Evolutionary conservation across 352 stramenopile genomes (phyloP).

Genomic region (Elongisporangium anandrum): DNA sequence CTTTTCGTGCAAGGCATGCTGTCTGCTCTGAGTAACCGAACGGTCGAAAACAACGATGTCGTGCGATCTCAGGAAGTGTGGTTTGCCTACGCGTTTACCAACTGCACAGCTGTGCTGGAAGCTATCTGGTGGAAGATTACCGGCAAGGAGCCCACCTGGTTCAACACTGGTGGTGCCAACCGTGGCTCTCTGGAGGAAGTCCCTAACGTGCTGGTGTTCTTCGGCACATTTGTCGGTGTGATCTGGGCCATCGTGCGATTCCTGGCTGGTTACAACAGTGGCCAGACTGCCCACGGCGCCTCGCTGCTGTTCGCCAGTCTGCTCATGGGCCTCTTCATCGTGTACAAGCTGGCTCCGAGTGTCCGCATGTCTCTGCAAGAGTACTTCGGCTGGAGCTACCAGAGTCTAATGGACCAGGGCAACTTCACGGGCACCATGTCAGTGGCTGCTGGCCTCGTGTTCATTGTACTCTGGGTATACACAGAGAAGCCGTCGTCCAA

Average conservation of each 20-base stretch:
- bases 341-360: conserved; percentile 70
- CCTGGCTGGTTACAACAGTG: conserved; percentile 71
- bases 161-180: conserved; percentile 69
- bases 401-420: conserved; percentile 78
- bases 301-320: conserved; percentile 73
- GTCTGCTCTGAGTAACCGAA: conserved; percentile 76
- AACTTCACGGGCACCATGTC: conserved; percentile 77
- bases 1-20: conserved; percentile 70
- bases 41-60: conserved; percentile 81
- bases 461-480: conserved; percentile 82
- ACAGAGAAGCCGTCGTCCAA: conserved; percentile 80
- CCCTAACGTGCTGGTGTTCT: conserved; percentile 76
- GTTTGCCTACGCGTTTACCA: conserved; percentile 84
- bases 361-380: conserved; percentile 86
- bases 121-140: conserved; percentile 83
- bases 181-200: conserved; percentile 66
- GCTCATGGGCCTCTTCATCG: conserved; percentile 81
- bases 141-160: conserved; percentile 74
- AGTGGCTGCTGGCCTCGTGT: conserved; percentile 70
- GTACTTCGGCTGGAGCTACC: conserved; percentile 87
- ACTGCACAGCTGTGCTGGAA: conserved; percentile 71
- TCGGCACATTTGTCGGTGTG: conserved; percentile 59
- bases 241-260: conserved; percentile 76
- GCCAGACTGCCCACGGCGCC: conserved; percentile 65
- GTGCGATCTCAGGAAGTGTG: conserved; percentile 80